Percentiles rank a stretch among this genome's conserved stretches.
phyloP scores from a whole-genome alignment of 306 rosid genomes.

The Acacia crassicarpa region DNA sequence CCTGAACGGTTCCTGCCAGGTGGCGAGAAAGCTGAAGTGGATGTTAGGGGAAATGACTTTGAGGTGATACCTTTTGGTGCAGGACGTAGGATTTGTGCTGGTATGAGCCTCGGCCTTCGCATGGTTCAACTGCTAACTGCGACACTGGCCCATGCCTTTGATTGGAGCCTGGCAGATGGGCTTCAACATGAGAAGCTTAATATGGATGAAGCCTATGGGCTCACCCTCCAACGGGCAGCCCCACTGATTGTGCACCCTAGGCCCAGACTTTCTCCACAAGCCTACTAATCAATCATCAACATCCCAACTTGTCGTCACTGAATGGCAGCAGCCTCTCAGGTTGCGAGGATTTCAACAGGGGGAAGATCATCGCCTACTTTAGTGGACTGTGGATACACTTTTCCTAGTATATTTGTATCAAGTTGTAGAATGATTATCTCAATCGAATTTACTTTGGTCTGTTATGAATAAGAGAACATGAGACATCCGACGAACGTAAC shows the following conservation, averaged over 20 bases:
- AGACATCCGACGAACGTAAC: not conserved
- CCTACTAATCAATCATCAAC: conserved; percentile 24
- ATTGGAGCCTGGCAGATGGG: conserved; percentile 62
- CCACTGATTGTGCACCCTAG: conserved; percentile 54
- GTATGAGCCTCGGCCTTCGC: conserved; percentile 63
- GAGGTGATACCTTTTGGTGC: conserved; percentile 85
- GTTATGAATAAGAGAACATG: not conserved
- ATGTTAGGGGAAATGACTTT: conserved; percentile 66
- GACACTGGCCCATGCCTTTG: conserved; percentile 52
- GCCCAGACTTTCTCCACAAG: conserved; percentile 43
- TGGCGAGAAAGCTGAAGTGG: conserved; percentile 58
- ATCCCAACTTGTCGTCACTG: not conserved
- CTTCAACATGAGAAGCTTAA: conserved; percentile 41
- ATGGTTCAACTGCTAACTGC: conserved; percentile 62
- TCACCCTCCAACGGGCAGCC: conserved; percentile 61
- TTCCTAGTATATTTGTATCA: not conserved
- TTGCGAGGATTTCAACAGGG: not conserved
- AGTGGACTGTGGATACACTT: not conserved
- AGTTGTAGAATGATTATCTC: too few species aligned
- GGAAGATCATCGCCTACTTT: too few species aligned
- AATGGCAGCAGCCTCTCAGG: not conserved
- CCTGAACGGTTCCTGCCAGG: conserved; percentile 74
- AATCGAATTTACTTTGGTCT: not conserved
- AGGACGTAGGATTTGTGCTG: conserved; percentile 78
- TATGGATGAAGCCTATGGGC: conserved; percentile 82